Evolutionary conservation across 495 filamentous ascomycete species (phyloP).

Genomic region (Neurospora cerealis): DNA sequence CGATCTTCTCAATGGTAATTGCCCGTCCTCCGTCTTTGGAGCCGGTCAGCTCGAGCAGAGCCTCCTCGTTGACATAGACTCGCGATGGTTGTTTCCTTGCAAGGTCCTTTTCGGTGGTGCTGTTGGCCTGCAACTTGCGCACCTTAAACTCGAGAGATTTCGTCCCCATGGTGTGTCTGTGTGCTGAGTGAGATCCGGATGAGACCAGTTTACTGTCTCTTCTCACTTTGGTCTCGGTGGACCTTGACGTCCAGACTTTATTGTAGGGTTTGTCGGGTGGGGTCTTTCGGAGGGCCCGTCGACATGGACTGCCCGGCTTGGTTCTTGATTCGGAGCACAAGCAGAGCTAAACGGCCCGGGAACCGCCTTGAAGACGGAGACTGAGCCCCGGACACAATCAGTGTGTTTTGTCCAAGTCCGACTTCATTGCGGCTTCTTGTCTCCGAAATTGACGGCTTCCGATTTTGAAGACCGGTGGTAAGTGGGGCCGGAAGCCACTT

Average conservation of each 20-base stretch:
- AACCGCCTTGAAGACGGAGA: not conserved
- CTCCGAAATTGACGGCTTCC: not conserved
- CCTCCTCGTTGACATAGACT: slow-evolving; percentile 56
- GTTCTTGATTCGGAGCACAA: not conserved
- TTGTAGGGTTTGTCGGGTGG: not conserved
- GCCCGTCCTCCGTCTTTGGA: slow-evolving; percentile 47
- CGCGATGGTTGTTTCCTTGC: slow-evolving; percentile 37
- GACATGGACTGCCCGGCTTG: not conserved
- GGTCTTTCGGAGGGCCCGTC: not conserved
- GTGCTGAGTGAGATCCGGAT: not conserved
- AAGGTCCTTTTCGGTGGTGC: slow-evolving; percentile 31
- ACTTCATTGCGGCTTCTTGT: not conserved
- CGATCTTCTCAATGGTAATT: slow-evolving; percentile 40
- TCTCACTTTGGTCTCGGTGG: not conserved
- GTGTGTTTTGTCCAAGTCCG: not conserved
- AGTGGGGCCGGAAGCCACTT: not conserved
- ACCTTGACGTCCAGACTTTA: not conserved
- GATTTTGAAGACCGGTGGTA: not conserved
- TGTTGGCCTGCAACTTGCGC: slow-evolving; percentile 31
- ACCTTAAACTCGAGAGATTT: slow-evolving; percentile 37
- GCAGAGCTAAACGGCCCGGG: not conserved
- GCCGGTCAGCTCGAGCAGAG: slow-evolving; percentile 45
- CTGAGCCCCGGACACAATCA: not conserved
- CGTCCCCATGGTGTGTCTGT: slow-evolving; percentile 6
- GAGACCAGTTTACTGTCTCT: not conserved